These are phyloP conservation scores for Meyerozyma guilliermondii DNA, from an alignment of 1,139 yeast genomes.

Conservation along the genomic window DNA sequence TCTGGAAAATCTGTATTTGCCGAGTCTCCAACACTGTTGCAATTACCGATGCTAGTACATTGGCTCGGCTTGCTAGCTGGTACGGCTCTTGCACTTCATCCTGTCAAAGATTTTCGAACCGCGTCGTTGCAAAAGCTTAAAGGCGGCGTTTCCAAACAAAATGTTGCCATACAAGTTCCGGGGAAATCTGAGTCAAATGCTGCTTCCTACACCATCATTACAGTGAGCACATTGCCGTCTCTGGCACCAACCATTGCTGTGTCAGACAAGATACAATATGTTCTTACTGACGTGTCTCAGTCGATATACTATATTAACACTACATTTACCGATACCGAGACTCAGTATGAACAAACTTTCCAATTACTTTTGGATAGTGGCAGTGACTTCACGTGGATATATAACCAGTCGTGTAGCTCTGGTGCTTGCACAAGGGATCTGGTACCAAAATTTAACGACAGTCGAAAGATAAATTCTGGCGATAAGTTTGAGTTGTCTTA, in stretches of 20 bases:
- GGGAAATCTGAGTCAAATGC: not conserved
- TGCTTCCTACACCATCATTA: not conserved
- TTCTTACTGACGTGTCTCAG: constrained; percentile 21
- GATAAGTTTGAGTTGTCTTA: constrained; percentile 43
- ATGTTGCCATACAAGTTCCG: constrained; percentile 1
- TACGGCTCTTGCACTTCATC: constrained; percentile 5
- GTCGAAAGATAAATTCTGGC: constrained; percentile 11
- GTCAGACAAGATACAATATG: constrained; percentile 17
- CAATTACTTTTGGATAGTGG: constrained; percentile 62
- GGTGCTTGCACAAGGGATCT: constrained; percentile 32
- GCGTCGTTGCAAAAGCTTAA: not conserved
- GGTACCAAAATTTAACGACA: constrained; percentile 18
- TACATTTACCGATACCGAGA: constrained; percentile 17
- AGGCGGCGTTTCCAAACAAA: not conserved
- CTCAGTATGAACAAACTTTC: constrained; percentile 33
- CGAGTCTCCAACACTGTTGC: not conserved
- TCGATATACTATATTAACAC: constrained; percentile 23
- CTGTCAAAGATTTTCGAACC: constrained; percentile 11
- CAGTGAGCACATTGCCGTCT: constrained; percentile 5
- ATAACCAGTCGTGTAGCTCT: constrained; percentile 46
- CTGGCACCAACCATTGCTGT: constrained; percentile 18
- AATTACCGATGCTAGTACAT: not conserved
- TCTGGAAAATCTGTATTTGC: not conserved
- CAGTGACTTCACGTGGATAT: constrained; percentile 61
- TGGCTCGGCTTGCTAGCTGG: constrained; percentile 1